These are phyloP conservation scores for Dactylis glomerata DNA, from an alignment of 176 grass and related monocot genomes.

Conservation along the genomic window DNA sequence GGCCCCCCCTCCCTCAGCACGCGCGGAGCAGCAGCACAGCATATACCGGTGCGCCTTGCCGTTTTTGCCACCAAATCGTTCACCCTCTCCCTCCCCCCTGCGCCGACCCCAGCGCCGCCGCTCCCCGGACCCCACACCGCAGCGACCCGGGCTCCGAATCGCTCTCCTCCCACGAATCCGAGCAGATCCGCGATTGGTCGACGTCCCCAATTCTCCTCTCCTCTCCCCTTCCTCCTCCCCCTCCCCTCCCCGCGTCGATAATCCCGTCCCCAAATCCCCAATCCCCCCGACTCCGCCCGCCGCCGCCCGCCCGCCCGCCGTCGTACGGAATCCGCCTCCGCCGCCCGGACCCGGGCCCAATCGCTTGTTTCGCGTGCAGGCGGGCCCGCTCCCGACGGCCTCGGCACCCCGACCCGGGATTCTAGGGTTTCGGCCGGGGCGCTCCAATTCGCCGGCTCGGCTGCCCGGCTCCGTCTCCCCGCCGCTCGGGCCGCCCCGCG, in stretches of 20 bases:
- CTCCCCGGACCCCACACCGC: constrained; percentile 19
- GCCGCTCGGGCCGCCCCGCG: neutral
- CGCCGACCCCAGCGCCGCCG: constrained; percentile 30
- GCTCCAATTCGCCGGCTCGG: constrained; percentile 30
- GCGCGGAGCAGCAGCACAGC: neutral
- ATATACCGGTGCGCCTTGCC: neutral
- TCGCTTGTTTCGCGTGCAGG: neutral
- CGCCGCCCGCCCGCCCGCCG: constrained; percentile 26
- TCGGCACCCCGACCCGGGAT: neutral
- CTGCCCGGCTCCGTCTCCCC: neutral
- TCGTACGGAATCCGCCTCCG: constrained; percentile 15
- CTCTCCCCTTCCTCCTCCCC: neutral
- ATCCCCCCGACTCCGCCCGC: neutral
- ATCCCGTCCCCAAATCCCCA: neutral
- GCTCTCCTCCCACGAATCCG: constrained; percentile 5
- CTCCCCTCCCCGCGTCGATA: constrained; percentile 27
- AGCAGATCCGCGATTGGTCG: constrained; percentile 60
- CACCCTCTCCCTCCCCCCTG: neutral
- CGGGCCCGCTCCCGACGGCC: neutral
- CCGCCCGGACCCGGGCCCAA: neutral
- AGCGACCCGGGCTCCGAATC: neutral
- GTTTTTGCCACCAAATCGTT: constrained; percentile 28
- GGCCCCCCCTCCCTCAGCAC: neutral
- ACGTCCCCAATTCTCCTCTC: constrained; percentile 15
- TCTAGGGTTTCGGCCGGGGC: constrained; percentile 50